A percentile compares a stretch with the other conserved stretches of the same genome.
Conservation (phyloP, 2,329 filamentous ascomycete species). For the Scytalidium lignicola region DNA sequence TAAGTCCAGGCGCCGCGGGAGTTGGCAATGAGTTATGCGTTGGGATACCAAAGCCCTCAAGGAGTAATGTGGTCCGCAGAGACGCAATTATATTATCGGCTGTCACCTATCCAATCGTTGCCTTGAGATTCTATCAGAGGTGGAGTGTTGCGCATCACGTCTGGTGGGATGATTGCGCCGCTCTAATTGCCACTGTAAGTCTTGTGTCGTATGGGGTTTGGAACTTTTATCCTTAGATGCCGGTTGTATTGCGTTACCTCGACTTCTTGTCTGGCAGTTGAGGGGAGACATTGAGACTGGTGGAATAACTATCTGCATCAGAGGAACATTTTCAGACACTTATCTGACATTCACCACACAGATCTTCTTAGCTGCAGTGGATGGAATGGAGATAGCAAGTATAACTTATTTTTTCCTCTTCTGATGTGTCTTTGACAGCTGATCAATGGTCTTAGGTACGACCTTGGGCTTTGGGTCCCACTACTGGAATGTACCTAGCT, state of each 20-base stretch:
- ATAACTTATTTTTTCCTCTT: not conserved
- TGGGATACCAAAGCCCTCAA: constrained; percentile 9
- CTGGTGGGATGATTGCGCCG: constrained; percentile 18
- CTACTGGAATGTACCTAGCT: constrained; percentile 10
- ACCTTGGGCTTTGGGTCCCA: constrained; percentile 14
- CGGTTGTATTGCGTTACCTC: too few relatives aligned
- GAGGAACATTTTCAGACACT: too few relatives aligned
- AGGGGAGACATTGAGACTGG: too few relatives aligned
- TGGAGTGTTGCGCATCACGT: constrained; percentile 5
- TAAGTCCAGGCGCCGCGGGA: not conserved
- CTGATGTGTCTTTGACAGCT: not conserved
- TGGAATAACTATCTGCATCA: too few relatives aligned
- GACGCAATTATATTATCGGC: constrained; percentile 8
- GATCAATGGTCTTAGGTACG: constrained; percentile 4
- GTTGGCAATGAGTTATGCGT: constrained; percentile 8
- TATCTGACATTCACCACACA: constrained; percentile 1
- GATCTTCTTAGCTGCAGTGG: constrained; percentile 11
- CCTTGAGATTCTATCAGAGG: constrained; percentile 12
- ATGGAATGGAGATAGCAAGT: constrained; percentile 12
- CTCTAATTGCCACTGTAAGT: constrained; percentile 11
- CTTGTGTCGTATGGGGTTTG: too few relatives aligned
- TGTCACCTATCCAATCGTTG: constrained; percentile 11
- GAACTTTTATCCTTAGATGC: too few relatives aligned
- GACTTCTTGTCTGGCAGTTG: too few relatives aligned
- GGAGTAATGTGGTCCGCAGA: constrained; percentile 8